phyloP scores from a whole-genome alignment of 1,139 yeast genomes.

The Citeromyces siamensis region DNA sequence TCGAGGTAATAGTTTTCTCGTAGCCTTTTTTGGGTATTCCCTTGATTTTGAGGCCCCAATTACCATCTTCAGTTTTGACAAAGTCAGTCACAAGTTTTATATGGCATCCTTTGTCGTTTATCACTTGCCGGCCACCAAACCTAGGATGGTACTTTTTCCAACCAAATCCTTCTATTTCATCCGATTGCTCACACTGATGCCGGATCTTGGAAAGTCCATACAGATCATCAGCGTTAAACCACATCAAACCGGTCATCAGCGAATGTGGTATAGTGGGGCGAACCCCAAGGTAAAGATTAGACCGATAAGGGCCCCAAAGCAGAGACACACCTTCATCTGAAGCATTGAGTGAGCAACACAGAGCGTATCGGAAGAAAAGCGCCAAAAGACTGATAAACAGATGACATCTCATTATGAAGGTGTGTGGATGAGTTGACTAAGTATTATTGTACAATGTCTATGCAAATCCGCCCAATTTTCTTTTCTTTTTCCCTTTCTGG shows the following conservation, averaged over 20 bases:
- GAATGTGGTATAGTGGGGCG: conserved; percentile 75
- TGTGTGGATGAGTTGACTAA: not conserved
- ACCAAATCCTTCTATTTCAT: conserved; percentile 63
- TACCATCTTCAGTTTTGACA: conserved; percentile 61
- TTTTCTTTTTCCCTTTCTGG: conserved; percentile 11
- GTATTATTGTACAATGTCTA: conserved; percentile 4
- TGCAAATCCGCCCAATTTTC: conserved; percentile 15
- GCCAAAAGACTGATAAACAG: not conserved
- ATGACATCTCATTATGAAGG: not conserved
- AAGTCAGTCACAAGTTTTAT: conserved; percentile 59
- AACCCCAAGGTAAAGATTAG: conserved; percentile 77
- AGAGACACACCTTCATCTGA: conserved; percentile 22
- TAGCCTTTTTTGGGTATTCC: conserved; percentile 46
- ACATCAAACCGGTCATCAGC: conserved; percentile 71
- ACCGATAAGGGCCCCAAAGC: conserved; percentile 90
- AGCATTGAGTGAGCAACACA: too few relatives aligned
- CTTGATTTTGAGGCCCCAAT: conserved; percentile 65
- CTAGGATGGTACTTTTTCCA: conserved; percentile 88
- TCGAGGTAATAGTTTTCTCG: conserved; percentile 39
- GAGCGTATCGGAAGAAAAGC: not conserved
- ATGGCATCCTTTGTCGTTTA: conserved; percentile 55
- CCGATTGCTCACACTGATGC: conserved; percentile 70
- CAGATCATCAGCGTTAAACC: conserved; percentile 65
- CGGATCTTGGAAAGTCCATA: conserved; percentile 51
- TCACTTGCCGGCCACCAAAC: conserved; percentile 70